A percentile compares a stretch with the other conserved stretches of the same genome.
Evolutionary conservation across 2,329 filamentous ascomycete genomes (phyloP).

Genomic region (Calonectria multiphialidica): DNA sequence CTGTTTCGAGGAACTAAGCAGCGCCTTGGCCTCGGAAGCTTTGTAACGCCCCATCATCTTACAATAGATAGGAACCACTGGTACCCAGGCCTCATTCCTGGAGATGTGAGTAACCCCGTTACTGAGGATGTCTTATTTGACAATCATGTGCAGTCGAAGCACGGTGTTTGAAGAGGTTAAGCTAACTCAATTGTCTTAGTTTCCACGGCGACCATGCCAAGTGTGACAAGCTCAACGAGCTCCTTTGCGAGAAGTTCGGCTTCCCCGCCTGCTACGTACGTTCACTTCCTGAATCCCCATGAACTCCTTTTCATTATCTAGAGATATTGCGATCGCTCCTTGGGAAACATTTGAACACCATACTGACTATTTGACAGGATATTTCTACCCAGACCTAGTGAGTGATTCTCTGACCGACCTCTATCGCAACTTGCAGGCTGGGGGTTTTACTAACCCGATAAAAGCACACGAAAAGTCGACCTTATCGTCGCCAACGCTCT

Average conservation of each 20-base stretch:
- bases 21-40: not conserved
- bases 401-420: not conserved
- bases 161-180: not conserved
- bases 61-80: conserved; percentile 68
- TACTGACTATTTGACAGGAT: not conserved
- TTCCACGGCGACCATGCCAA: conserved; percentile 63
- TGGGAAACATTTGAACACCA: not conserved
- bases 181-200: not conserved
- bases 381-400: conserved; percentile 72
- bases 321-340: too few relatives aligned
- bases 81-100: conserved; percentile 82
- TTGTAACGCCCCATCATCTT: not conserved
- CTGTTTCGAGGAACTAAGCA: too few relatives aligned
- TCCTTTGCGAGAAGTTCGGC: conserved; percentile 66
- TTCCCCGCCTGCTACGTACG: conserved; percentile 60
- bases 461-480: conserved; percentile 81
- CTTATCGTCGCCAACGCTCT: conserved; percentile 85
- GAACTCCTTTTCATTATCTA: not conserved
- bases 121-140: too few relatives aligned
- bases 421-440: too few relatives aligned
- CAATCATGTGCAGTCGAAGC: not conserved
- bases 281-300: not conserved
- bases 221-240: conserved; percentile 65
- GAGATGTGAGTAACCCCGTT: conserved; percentile 20
- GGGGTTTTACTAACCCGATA: too few relatives aligned